Evolutionary conservation across 768 basidiomycete species (phyloP).

Genomic region (Fibroporia radiculosa): DNA sequence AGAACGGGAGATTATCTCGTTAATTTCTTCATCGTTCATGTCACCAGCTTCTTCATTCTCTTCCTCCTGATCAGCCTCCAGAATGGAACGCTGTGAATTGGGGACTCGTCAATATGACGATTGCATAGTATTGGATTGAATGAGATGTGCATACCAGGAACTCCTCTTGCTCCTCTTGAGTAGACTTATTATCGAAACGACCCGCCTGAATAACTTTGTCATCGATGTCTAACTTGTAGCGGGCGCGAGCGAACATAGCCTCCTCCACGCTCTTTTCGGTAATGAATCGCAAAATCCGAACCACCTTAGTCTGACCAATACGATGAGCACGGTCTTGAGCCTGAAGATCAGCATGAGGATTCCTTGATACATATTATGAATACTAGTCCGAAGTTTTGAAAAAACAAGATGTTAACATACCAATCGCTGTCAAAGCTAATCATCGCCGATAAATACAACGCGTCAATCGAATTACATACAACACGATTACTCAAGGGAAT

Average conservation of each 20-base stretch:
- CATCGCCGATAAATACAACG: background rate
- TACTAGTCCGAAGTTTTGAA: background rate
- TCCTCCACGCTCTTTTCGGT: constrained; percentile 98
- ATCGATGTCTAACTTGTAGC: constrained; percentile 96
- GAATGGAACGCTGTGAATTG: constrained; percentile 65
- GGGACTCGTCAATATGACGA: constrained; percentile 6
- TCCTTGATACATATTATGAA: constrained; percentile 49
- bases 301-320: constrained; percentile 98
- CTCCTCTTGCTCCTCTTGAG: constrained; percentile 95
- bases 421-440: constrained; percentile 75
- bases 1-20: constrained; percentile 80
- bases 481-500: background rate
- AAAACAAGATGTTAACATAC: constrained; percentile 21
- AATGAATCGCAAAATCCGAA: constrained; percentile 93
- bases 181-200: constrained; percentile 98
- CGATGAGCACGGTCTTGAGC: constrained; percentile 99
- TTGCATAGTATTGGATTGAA: constrained; percentile 8
- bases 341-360: constrained; percentile 98
- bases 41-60: constrained; percentile 86
- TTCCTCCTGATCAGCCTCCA: constrained; percentile 86
- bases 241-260: constrained; percentile 91
- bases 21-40: constrained; percentile 93
- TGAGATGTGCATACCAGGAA: constrained; percentile 83
- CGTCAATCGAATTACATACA: constrained; percentile 3
- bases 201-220: constrained; percentile 99